Conservation (phyloP, 2,329 filamentous ascomycete genomes). For the Raffaelea deltoideospora region DNA sequence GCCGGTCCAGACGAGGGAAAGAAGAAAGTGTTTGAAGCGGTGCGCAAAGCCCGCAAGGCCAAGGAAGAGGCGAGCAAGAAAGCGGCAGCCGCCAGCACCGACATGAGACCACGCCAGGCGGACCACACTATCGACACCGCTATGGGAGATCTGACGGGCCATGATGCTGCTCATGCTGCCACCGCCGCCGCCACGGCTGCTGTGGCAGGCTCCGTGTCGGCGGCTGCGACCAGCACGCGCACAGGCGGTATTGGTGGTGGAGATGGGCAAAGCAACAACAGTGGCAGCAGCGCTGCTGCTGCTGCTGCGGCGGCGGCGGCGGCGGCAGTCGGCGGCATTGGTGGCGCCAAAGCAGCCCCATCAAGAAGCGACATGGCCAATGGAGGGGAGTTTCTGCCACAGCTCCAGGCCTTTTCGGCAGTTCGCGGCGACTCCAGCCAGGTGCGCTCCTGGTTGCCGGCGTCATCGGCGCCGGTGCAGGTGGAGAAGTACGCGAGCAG, state of each 20-base stretch:
- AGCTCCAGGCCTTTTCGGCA: background rate
- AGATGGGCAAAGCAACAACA: too few species aligned
- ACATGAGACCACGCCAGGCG: slow-evolving; percentile 54
- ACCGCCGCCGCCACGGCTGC: background rate
- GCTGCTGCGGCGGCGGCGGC: too few species aligned
- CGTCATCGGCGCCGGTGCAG: slow-evolving; percentile 23
- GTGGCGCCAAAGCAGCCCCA: too few species aligned
- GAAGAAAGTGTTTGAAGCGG: slow-evolving; percentile 58
- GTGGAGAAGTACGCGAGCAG: slow-evolving; percentile 8
- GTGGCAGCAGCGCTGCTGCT: background rate
- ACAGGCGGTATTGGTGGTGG: too few species aligned
- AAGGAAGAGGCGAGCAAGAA: slow-evolving; percentile 41
- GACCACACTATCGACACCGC: slow-evolving; percentile 25
- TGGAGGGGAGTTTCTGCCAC: background rate
- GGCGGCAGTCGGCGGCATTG: background rate
- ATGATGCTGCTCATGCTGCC: too few species aligned
- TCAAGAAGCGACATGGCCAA: too few species aligned
- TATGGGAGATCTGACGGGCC: slow-evolving; percentile 23
- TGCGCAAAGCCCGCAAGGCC: slow-evolving; percentile 53
- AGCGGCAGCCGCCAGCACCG: slow-evolving; percentile 34
- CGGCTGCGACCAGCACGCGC: too few species aligned
- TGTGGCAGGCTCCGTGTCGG: background rate
- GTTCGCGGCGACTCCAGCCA: slow-evolving; percentile 18
- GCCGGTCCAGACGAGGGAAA: slow-evolving; percentile 58
- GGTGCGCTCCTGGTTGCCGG: slow-evolving; percentile 6